Evolutionary conservation across 495 filamentous ascomycete species (phyloP).

Genomic region (Aspergillus hancockii): DNA sequence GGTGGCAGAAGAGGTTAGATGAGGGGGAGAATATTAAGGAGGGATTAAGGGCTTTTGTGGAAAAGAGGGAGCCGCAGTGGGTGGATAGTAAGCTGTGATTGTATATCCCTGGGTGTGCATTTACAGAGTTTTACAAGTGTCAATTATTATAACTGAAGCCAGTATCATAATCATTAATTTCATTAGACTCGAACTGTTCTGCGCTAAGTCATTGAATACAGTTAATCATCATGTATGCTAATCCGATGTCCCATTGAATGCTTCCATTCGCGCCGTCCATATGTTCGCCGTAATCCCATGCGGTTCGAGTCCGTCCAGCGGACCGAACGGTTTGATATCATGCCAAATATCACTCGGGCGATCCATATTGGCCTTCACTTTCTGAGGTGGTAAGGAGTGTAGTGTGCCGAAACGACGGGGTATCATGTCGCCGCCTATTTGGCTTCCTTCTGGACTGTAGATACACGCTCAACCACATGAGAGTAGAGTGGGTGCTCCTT

Average conservation of each 20-base stretch:
- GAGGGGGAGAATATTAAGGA: slow-evolving; percentile 79
- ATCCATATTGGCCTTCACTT: slow-evolving; percentile 21
- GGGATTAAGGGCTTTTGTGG: slow-evolving; percentile 77
- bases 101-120: no score
- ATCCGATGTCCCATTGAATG: slow-evolving; percentile 6
- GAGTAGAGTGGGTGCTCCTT: slow-evolving; percentile 70
- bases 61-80: slow-evolving; percentile 78
- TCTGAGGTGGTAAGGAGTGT: slow-evolving; percentile 16
- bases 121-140: no score
- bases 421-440: slow-evolving; percentile 33
- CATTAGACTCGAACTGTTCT: not conserved
- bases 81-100: slow-evolving; percentile 75
- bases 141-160: not conserved
- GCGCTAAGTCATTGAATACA: slow-evolving; percentile 1
- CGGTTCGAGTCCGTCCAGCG: slow-evolving; percentile 9
- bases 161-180: not conserved
- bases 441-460: slow-evolving; percentile 67
- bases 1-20: slow-evolving; percentile 61
- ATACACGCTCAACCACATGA: slow-evolving; percentile 68
- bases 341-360: slow-evolving; percentile 1
- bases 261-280: slow-evolving; percentile 1
- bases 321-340: slow-evolving; percentile 8
- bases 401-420: slow-evolving; percentile 2
- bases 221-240: not conserved
- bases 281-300: slow-evolving; percentile 7